Evolutionary conservation across 202 grass and related monocot species (phyloP), one percentile per base, ranked within the genome.

Genomic region (Zizania palustris): DNA sequence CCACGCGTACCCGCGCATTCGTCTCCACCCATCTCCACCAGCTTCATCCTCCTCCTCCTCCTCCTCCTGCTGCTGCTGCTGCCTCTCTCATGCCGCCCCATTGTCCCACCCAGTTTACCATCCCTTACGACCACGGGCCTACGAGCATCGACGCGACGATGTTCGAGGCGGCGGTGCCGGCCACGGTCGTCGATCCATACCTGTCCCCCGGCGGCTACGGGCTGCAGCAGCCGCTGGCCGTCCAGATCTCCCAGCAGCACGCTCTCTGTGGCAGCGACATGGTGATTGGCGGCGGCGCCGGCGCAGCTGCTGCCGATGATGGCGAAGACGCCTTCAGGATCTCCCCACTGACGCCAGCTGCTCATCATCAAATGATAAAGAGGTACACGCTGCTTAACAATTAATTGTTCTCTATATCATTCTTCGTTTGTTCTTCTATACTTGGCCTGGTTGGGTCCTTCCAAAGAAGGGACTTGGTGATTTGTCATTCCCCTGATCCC

Each of bases 311-410:
- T 28, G 8, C 14, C 40, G 78, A 60, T 20, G 78, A 71, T 43
- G 50, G 35, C 20, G 76, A 76, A 16, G 81, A 84, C 12, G 20
- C 64, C 49, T 65, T 65, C 20, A 76, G 71, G 65, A 84, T 75
- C 65, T 84, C 80, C 3, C 69, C 80, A 28, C 21, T 56, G 39
- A 58, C 49, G 16, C 49, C 59, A 5, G 33, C 65, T 72, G 49
- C 41, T 88, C 86, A 74, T 13, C 68, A 80, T 84, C 81, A 84
- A 49, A 80, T 84, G 81, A 80, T 84, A 4, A 88, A 70, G 1
- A 88, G 86, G 86, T 55, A 7, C 51, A 19, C 28, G 2, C 28
- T 19, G 50, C 51, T 54, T 54, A 54, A 19, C 51, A 20, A 16
- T 3, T 45, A 15, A 0, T 28, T 28, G n/a, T 28, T 28, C 28